Evolutionary conservation across 768 basidiomycete species (phyloP), one percentile per base, ranked within the genome.

Genomic region (Lactarius evosmus): DNA sequence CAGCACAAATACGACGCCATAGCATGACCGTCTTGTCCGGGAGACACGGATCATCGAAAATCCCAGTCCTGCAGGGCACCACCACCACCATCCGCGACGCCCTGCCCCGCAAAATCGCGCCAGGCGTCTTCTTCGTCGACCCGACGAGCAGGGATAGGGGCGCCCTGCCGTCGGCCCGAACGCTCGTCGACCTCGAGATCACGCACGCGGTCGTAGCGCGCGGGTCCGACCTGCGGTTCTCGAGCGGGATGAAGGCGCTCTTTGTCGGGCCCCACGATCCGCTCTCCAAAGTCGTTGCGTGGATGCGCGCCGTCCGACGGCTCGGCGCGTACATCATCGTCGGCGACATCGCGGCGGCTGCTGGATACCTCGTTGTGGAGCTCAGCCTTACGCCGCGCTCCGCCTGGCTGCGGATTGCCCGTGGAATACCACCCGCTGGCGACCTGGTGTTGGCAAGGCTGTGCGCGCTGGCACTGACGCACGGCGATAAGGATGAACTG

Each of bases 351-450:
- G 59, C 59, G 1, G 64, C 55, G 1, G 64, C 60, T 0, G 64
- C 64, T 0, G 64, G 64, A 17, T 65, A 65, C 38, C 64, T 65
- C 27, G 49, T 65, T 49, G 40, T 38, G 33, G 64, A 65, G 17
- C 46, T 44, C 8, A n/a, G 60, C n/a, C 60, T 56, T 14, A n/a
- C 59, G 2, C 59, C 64, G 16, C 59, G 55, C 17, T 22, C 33
- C 27, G 64, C 64, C 27, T 65, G 64, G 64, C 7, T 65, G 36
- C 54, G 64, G 19, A 52, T 65, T 5, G 64, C 64, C 2, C 60
- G 60, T 11, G 59, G 46, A 34, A 3, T 65, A 17, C 64, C 64
- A 14, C 64, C 64, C 11, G 25, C 12, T 2, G 60, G 64, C 1
- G 60, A 65, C 33, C 38, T 22, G 25, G 40, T 57, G 22, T 52